Evolutionary conservation across 1,284 basidiomycete species (phyloP), one percentile per base, ranked within the genome.

Genomic region (Ganoderma multipileum): DNA sequence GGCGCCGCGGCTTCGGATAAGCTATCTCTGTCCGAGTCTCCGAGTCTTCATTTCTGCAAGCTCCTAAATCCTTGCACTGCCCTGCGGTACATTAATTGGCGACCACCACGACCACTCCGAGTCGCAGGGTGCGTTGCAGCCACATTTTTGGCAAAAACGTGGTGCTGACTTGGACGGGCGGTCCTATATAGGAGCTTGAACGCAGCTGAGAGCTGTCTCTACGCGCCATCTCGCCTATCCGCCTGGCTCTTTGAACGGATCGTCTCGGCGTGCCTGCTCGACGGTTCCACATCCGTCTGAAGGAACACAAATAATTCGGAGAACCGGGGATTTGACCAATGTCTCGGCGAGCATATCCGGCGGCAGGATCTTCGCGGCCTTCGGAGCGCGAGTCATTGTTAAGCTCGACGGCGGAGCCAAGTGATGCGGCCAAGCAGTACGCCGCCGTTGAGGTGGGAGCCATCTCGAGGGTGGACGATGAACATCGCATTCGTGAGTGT

Each of bases 311-410:
- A n/a, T 11, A 30, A 26, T 36, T 41, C n/a, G 18, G 61, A 18
- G 8, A 11, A 42, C 39, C 14, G 26, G 41, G n/a, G 20, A 23
- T 1, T 20, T 50, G 2, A 30, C 30, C 30, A 12, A 61, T 63
- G 66, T 57, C 66, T 63, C 54, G 61, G 30, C 54, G 42, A 42
- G 41, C 16, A 12, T 50, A 36, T 36, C 9, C 12, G n/a, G 52
- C 39, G 23, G 36, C 58, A 8, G 68, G 65, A 9, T 61, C 66
- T 26, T 68, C 68, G 16, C 54, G 63, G n/a, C n/a, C 16, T 3
- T n/a, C 61, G 52, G 71, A 72, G 44, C 63, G 60, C 23, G 69
- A 70, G 33, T 68, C 69, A 16, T 38, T 72, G 26, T 52, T 72
- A 4, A 23, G 64, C 9, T 16, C 54, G 11, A 38, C 42, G 6